These are phyloP conservation scores for Dictyostelium intermedium DNA, from an alignment of 78 protist species.

Conservation along the genomic window DNA sequence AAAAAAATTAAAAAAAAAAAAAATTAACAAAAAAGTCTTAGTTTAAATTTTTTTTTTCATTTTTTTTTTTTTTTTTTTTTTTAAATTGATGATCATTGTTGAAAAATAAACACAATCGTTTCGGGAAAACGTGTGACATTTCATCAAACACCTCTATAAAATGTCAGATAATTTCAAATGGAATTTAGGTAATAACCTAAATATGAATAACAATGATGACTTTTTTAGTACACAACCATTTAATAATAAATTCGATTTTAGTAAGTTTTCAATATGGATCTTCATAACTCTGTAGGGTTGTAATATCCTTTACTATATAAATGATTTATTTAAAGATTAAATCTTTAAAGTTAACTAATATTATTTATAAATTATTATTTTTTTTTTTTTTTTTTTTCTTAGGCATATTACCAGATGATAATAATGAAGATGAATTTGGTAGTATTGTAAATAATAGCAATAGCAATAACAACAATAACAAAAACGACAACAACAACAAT, in stretches of 20 bases:
- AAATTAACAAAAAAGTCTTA: background rate
- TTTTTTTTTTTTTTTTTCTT: background rate
- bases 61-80: too few relatives aligned
- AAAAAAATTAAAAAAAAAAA: too few relatives aligned
- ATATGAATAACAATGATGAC: background rate
- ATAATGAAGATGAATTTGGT: background rate
- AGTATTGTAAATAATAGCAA: background rate
- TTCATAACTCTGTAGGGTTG: too few relatives aligned
- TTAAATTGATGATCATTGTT: background rate
- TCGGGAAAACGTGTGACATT: background rate
- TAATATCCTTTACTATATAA: too few relatives aligned
- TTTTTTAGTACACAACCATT: background rate
- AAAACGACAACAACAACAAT: too few relatives aligned
- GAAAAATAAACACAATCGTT: background rate
- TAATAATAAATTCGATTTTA: background rate
- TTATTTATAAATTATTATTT: background rate
- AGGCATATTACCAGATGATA: slow-evolving; percentile 51
- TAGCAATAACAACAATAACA: background rate
- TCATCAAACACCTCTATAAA: background rate
- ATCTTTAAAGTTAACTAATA: too few relatives aligned
- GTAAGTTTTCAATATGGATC: background rate
- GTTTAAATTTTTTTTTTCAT: too few relatives aligned
- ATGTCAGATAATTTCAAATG: background rate
- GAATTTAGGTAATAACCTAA: background rate
- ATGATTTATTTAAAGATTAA: too few relatives aligned